Conservation (phyloP, 495 filamentous ascomycete genomes). For the Penicillium cataractarum region DNA sequence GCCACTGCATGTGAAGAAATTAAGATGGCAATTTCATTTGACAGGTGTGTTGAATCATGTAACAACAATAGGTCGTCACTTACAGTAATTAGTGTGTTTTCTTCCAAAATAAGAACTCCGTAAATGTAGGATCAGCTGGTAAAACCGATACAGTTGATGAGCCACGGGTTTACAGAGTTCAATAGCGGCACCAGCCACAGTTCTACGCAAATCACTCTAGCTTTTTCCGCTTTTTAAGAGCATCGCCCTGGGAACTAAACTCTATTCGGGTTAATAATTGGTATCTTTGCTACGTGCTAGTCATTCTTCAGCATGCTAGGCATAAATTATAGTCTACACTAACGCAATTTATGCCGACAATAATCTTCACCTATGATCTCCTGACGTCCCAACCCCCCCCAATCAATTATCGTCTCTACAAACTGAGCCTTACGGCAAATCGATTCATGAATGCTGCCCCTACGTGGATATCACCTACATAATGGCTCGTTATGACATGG, state of each 20-base stretch:
- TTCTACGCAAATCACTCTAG: not conserved
- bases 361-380: not conserved
- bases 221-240: not conserved
- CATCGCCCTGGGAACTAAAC: not conserved
- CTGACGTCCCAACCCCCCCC: not conserved
- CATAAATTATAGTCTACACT: not conserved
- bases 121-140: not conserved
- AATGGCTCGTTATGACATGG: too few relatives aligned
- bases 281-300: not conserved
- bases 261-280: not conserved
- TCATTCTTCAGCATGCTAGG: not conserved
- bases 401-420: not conserved
- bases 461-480: not conserved
- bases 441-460: too few relatives aligned
- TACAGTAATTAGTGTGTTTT: not conserved
- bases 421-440: not conserved
- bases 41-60: not conserved
- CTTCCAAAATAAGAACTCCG: not conserved
- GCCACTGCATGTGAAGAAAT: slow-evolving; percentile 12
- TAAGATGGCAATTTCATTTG: not conserved
- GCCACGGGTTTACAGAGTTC: not conserved
- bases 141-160: not conserved
- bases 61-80: not conserved
- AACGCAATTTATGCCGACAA: not conserved
- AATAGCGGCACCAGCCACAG: slow-evolving; percentile 3